Evolutionary conservation across 352 stramenopile species (phyloP), one percentile per base, ranked within the genome.

Genomic region (Plasmopara halstedii): DNA sequence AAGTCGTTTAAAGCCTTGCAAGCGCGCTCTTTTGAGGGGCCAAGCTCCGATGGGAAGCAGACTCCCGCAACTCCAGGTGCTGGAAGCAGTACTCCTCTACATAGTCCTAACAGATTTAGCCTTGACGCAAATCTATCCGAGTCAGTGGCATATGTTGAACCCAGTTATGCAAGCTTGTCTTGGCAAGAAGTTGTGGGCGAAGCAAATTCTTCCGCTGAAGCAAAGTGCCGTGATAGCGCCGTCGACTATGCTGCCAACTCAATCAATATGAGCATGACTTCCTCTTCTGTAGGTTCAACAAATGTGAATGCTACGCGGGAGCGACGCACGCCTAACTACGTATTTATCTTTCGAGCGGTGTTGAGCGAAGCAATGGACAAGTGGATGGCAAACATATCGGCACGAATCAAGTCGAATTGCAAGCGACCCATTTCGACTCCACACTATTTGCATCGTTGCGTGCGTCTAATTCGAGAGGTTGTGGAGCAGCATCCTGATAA

Each of bases 341-440:
- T 91, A 18, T 94, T 94, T 51, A 84, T 94, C 39, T 72, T 94
- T 14, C 68, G 83, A 37, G 83, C 78, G 17, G 64, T 92, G 20
- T 57, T 94, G 26, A 89, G 67, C 38, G 83, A 94, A 50, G 73
- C 78, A 4, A 91, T 94, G 83, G 80, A 94, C 59, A 94, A 94
- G 50, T 94, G 83, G 83, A 87, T 91, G 75, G 75, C 77, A 14
- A 87, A 80, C 32, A 68, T 89, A 8, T 72, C 63, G 4, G 59
- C 69, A 19, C 62, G 76, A 2, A 61, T 72, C 17, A 88, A 88
- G 39, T 71, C 53, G 8, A 88, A 88, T 50, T 83, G 67, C 50
- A 75, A 77, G 39, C 70, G 81, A 7, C 81, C 80, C 17, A 86
- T 92, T 46, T 83, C 83, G 48, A 87, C 76, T 6, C 83, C 83